These are phyloP conservation scores for Cutaneotrichosporon mucoides DNA, from an alignment of 1,284 basidiomycete genomes.

Conservation along the genomic window DNA sequence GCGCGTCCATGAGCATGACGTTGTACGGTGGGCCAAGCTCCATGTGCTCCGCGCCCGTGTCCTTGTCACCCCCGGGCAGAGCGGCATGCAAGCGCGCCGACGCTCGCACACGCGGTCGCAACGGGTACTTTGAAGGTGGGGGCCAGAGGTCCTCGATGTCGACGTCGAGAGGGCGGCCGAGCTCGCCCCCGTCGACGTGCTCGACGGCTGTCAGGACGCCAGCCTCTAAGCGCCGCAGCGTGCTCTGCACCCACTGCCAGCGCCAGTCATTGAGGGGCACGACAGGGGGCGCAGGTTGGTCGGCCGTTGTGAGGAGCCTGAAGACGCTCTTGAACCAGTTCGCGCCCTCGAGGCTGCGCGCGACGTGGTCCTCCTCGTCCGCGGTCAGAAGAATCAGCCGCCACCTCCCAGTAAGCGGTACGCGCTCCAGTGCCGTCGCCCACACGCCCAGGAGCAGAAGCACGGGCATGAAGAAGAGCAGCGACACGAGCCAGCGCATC, in stretches of 20 bases:
- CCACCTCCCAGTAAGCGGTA: conserved; percentile 80
- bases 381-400: conserved; percentile 80
- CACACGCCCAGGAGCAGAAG: conserved; percentile 69
- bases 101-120: conserved; percentile 44
- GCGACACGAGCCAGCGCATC: conserved; percentile 56
- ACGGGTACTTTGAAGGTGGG: conserved; percentile 39
- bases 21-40: conserved; percentile 72
- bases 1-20: conserved; percentile 73
- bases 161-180: not conserved
- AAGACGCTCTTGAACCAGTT: conserved; percentile 81
- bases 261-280: conserved; percentile 75
- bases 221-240: conserved; percentile 66
- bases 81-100: conserved; percentile 41
- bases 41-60: conserved; percentile 46
- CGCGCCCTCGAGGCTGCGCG: conserved; percentile 67
- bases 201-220: conserved; percentile 50
- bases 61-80: conserved; percentile 35
- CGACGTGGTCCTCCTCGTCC: conserved; percentile 81
- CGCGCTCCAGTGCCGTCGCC: conserved; percentile 70
- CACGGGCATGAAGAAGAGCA: conserved; percentile 64
- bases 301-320: conserved; percentile 64
- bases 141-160: conserved; percentile 18
- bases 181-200: not conserved
- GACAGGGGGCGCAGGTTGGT: conserved; percentile 58
- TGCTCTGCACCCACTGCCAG: conserved; percentile 71